Evolutionary conservation across 495 filamentous ascomycete species (phyloP), one percentile per base, ranked within the genome.

Genomic region (Pyrenula aspistea): DNA sequence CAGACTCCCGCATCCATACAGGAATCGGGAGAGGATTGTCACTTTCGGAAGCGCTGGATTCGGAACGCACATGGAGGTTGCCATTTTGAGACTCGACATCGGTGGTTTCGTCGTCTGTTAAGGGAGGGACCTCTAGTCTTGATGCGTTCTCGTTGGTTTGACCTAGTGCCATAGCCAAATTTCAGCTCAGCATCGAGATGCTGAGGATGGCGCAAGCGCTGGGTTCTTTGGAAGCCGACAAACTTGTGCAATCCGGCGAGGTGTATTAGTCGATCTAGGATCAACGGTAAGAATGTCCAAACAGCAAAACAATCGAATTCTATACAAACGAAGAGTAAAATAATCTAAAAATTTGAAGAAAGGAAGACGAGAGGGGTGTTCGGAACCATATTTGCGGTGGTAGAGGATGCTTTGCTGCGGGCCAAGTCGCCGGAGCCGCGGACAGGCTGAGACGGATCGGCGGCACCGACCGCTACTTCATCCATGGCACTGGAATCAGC

Each of bases 1-100:
- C 78, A 10, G 75, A 78, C 55, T 80, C 76, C 59, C 70, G 74
- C 60, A 79, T 56, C 77, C 77, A 80, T 56, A 80, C 66, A 49
- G 77, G 76, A 31, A 79, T 21, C 12, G 61, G 55, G 1, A 57
- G 51, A 42, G 25, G 19, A 42, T 61, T 23, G 48, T 56, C 58
- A 15, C 22, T 21, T n/a, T 59, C 53, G 36, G 56, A 42, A 1
- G 57, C 51, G 11, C 51, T 50, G 20, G 55, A 50, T 22, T 23
- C 2, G 19, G 59, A 61, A 22, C 57, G 58, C 15, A 67, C 24
- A 11, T 65, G 56, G 56, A 67, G 59, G 61, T 68, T 62, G 53
- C 72, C 71, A 65, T 60, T 53, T 74, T 70, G 64, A 69, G 69
- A 65, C 55, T 77, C 69, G 58, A 65, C 63, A 53, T 61, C 60